These are phyloP conservation scores for Eucalyptus curtisii DNA, from an alignment of 345 rosid species.

Conservation along the genomic window DNA sequence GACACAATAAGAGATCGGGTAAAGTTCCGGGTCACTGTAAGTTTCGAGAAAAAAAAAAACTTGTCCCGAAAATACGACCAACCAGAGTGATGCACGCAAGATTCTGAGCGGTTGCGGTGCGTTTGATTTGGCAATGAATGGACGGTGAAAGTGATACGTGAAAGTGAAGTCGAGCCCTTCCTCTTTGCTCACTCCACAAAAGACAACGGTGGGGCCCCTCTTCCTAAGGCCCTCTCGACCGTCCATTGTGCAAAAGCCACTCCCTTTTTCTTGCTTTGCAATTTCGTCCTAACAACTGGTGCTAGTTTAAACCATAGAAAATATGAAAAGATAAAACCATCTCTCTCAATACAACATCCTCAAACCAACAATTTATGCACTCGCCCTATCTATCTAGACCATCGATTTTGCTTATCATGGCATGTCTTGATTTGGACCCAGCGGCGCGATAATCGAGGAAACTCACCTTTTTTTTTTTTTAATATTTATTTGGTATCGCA, in stretches of 20 bases:
- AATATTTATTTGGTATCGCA: fast-evolving
- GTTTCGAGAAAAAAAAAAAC: neutral
- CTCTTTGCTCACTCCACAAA: neutral
- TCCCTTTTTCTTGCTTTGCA: neutral
- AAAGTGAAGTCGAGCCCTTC: neutral
- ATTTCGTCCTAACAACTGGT: neutral
- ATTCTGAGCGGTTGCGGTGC: neutral
- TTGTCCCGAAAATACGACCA: neutral
- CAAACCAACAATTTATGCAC: neutral
- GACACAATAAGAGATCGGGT: neutral
- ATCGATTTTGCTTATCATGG: neutral
- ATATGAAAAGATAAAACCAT: neutral
- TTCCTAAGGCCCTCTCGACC: neutral
- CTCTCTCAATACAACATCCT: neutral
- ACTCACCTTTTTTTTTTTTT: neutral
- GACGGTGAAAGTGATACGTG: neutral
- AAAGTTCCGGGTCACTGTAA: neutral
- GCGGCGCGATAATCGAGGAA: neutral
- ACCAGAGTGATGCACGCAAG: neutral
- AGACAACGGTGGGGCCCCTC: neutral
- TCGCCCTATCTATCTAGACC: fast-evolving
- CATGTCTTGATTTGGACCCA: neutral
- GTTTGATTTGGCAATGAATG: neutral
- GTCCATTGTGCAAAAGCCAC: neutral
- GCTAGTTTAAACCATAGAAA: neutral